Evolutionary conservation across 164 flowering plant species (phyloP), one percentile per base, ranked within the genome.

Genomic region (Echeveria elegans): DNA sequence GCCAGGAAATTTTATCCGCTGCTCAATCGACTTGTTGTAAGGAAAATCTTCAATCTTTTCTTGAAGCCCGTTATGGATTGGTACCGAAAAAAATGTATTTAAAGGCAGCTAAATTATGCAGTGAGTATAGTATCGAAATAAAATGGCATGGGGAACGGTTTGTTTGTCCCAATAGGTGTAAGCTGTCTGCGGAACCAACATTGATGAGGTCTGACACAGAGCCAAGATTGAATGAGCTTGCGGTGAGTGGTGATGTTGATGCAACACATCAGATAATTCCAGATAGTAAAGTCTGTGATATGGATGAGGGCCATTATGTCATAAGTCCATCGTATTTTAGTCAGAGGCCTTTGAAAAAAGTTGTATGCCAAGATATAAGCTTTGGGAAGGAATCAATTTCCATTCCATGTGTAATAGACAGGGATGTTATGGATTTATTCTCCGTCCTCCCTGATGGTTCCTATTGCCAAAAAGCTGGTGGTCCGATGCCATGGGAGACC

Each of bases 41-140:
- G 64, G 70, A 72, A 40, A 83, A 71, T 68, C 86, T 95, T 31
- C 82, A 83, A 63, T 81, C 81, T 19, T 78, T 83, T 19, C 69
- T 92, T 43, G 92, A 83, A 77, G 78, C 53, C 62, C 84, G 80
- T 68, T 95, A 76, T 73, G 94, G 96, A 37, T 76, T 73, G 11
- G 45, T 95, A 73, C 96, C 99, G 2, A 87, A 87, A 53, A 80
- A 82, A 34, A 62, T 92, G 60, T 90, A 81, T 73, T 78, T 95
- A 28, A 92, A 83, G 78, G 99, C 98, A 9, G 99, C 94, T 40
- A 92, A 87, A 69, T 85, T 95, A 23, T 95, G 99, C 74, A 86
- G 97, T 72, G 99, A 95, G 76, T 81, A 87, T 68, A 82, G 80
- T 64, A 80, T 87, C 70, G 74, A 66, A 67, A 85, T 88, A 41